Base-by-base conservation (phyloP, 768 basidiomycete species). In the Lentinula sp. region DNA sequence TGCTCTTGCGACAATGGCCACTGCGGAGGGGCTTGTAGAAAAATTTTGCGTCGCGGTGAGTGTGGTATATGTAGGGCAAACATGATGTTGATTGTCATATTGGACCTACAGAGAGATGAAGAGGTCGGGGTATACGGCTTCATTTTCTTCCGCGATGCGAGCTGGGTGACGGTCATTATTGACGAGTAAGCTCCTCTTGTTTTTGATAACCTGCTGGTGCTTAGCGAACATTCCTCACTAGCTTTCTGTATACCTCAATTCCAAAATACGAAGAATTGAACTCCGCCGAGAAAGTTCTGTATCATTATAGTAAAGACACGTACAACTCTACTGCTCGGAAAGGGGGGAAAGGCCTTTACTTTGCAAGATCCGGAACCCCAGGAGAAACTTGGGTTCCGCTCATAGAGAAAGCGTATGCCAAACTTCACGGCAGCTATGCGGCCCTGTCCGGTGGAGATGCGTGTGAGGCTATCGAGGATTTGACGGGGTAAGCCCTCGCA, bases 361-460 rank as follows among this genome's bases (percentile, higher is more conserved):
- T 84, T 69, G 80, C 83, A 6, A 74, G 72, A 54, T 80, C 79
- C 4, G 76, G 72, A 3, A 74, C 75, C 4, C 73, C 79, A 9
- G 78, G 78, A 37, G 83, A 85, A 59, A 83, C 81, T 0, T 85
- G 83, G 83, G 80, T 84, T 0, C 79, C 83, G 1, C 67, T 85
- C 1, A 72, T 84, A 23, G 84, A 85, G 66, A 85, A 85, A 65
- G 83, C 83, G 4, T 85, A 79, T 58, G 84, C 83, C 0, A 85
- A 85, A 64, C 66, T 83, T 2, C 81, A 85, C 62, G 83, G 82
- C 2, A 75, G 77, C 39, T 64, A 64, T 57, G 61, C 51, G 23
- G 69, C 74, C 43, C 61, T 81, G 37, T 66, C 66, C 12, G 61
- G 75, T 20, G 83, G 82, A 5, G 60, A 69, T 20, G 70, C 79